Percentiles rank a stretch among this genome's conserved stretches.
Conservation (phyloP, 1,284 basidiomycete species). For the Cerioporus squamosus region DNA sequence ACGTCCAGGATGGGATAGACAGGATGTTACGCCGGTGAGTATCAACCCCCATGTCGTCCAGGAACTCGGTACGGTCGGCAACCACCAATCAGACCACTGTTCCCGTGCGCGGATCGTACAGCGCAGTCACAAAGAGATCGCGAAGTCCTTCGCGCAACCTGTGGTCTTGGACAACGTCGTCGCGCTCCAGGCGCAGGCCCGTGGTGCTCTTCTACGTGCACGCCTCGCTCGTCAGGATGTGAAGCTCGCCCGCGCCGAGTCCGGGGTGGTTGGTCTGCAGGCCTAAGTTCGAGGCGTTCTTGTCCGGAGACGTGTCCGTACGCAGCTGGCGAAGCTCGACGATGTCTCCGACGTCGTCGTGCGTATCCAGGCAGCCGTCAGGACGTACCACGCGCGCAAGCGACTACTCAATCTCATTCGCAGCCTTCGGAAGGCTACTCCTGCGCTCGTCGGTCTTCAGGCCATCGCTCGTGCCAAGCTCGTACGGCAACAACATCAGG, state of each 20-base stretch:
- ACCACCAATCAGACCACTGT: constrained; percentile 30
- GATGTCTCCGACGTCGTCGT: constrained; percentile 76
- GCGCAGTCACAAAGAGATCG: constrained; percentile 58
- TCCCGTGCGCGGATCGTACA: constrained; percentile 65
- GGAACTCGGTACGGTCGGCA: constrained; percentile 34
- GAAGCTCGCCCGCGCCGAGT: constrained; percentile 45
- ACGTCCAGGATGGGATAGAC: too few species aligned
- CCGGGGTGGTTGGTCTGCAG: constrained; percentile 67
- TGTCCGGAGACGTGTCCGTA: constrained; percentile 69
- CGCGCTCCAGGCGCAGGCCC: constrained; percentile 72
- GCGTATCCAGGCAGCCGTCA: constrained; percentile 82
- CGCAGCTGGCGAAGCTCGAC: constrained; percentile 79
- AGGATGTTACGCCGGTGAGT: constrained; percentile 48
- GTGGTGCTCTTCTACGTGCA: constrained; percentile 62
- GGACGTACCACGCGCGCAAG: constrained; percentile 83
- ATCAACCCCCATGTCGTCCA: constrained; percentile 37
- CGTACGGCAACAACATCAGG: constrained; percentile 72
- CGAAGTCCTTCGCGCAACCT: constrained; percentile 64
- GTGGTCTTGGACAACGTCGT: constrained; percentile 61
- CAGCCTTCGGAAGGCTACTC: constrained; percentile 73
- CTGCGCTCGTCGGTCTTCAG: constrained; percentile 77
- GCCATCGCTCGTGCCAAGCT: constrained; percentile 83
- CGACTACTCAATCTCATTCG: constrained; percentile 76
- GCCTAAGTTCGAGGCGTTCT: constrained; percentile 83
- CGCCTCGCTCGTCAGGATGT: constrained; percentile 46